Evolutionary conservation across 371 early-diverging fungal species (phyloP), one percentile per base, ranked within the genome.

Genomic region (Fennellomyces sp.): DNA sequence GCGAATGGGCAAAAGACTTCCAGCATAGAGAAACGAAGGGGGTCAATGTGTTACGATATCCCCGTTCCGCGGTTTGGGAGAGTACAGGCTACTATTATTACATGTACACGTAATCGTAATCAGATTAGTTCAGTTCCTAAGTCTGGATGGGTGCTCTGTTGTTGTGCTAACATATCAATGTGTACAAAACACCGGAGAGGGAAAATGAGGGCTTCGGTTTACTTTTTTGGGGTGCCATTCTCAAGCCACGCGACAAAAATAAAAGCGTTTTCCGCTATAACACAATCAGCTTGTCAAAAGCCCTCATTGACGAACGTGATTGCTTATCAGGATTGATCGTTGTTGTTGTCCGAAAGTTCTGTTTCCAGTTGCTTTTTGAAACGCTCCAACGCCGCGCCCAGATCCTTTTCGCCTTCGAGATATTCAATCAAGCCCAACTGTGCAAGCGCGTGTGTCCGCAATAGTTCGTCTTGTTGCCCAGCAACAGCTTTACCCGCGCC

Each of bases 391-490:
- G 75, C 72, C 13, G 58, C 57, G 15, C 47, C 25, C 13, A 77
- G 52, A 35, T 77, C 66, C 27, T 61, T 58, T 63, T 77, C 70
- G 12, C 78, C 78, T 62, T 75, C 75, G 12, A 78, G 52, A 36
- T 65, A 75, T 27, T 78, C 75, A 27, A 73, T 73, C 50, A 75
- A 31, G 4, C 70, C 68, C 3, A 75, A 56, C 41, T 75, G 75
- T 27, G 78, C 73, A 25, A 69, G 65, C 25, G 75, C 66, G 38
- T 74, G 72, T 56, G 68, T 60, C 12, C 56, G 59, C 57, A 71
- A 59, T 3, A 70, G 12, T 26, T 73, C 65, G 17, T 76, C 70
- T 52, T 64, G 61, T 52, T 50, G 56, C 8, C 45, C 33, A 51
- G 25, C 29, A 10, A 21, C 28, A n/a, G 21, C 45, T 51, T 3